Percentiles rank a stretch among this genome's conserved stretches.
Conservation (phyloP, 1,284 basidiomycete species). For the Naganishia sp. region DNA sequence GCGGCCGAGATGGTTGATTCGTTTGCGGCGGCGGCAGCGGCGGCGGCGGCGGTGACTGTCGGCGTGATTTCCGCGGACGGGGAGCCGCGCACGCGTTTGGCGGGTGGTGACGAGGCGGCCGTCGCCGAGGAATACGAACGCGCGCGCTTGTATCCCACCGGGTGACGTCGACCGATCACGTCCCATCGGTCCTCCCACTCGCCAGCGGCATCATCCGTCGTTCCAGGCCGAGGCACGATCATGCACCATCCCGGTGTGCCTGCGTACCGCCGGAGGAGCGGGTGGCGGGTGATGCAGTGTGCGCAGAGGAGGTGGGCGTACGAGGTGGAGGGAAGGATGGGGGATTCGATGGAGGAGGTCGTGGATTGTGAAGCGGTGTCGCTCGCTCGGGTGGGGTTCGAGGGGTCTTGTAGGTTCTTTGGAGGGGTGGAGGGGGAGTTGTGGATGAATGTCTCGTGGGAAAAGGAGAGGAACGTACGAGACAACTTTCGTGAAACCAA, state of each 20-base stretch:
- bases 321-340: slow-evolving; percentile 46
- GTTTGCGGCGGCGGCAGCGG: too few species aligned
- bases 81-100: background rate
- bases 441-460: background rate
- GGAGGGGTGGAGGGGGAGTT: background rate
- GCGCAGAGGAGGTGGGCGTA: slow-evolving; percentile 52
- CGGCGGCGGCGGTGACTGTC: background rate
- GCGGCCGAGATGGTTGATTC: background rate
- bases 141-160: background rate
- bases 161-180: background rate
- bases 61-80: background rate
- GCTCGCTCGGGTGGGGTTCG: slow-evolving; percentile 6
- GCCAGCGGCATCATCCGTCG: slow-evolving; percentile 6
- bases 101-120: background rate
- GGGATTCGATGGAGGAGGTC: slow-evolving; percentile 25
- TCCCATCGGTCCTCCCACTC: slow-evolving; percentile 12
- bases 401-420: slow-evolving; percentile 31
- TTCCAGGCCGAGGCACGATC: slow-evolving; percentile 39
- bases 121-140: background rate
- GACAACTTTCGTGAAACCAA: slow-evolving; percentile 40
- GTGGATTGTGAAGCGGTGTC: slow-evolving; percentile 1
- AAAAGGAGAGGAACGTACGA: slow-evolving; percentile 12
- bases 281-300: slow-evolving; percentile 38
- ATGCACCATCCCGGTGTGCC: slow-evolving; percentile 50
- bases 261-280: slow-evolving; percentile 36